phyloP scores from a whole-genome alignment of 164 flowering plant genomes.

The Stephania cephalantha region DNA sequence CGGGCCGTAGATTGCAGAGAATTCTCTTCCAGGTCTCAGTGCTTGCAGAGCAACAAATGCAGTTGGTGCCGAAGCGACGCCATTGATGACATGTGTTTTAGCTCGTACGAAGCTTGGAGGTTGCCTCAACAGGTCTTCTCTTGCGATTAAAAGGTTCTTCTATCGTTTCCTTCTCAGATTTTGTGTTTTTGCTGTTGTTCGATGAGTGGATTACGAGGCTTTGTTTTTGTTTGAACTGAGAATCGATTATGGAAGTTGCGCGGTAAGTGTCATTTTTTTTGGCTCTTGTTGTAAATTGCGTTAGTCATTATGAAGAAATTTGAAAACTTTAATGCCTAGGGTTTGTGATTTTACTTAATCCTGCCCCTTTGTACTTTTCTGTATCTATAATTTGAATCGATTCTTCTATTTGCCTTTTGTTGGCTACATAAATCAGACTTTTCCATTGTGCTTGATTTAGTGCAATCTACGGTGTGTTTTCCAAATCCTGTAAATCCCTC shows the following conservation, averaged over 20 bases:
- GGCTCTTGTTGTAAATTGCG: too few species aligned
- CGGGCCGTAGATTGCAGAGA: conserved; percentile 36
- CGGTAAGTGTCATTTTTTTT: too few species aligned
- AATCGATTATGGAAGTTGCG: not conserved
- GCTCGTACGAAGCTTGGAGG: conserved; percentile 49
- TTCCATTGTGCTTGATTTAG: too few species aligned
- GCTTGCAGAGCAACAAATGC: conserved; percentile 39
- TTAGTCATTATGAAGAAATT: too few species aligned
- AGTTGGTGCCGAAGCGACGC: conserved; percentile 60
- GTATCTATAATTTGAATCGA: too few species aligned
- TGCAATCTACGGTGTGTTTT: too few species aligned
- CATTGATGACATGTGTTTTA: conserved; percentile 59
- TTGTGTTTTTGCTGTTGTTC: not conserved
- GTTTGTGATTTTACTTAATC: too few species aligned
- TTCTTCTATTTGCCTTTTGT: too few species aligned
- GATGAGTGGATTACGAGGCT: conserved; percentile 1
- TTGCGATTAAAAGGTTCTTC: conserved; percentile 27
- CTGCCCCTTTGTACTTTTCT: too few species aligned
- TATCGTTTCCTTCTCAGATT: not conserved
- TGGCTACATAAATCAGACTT: too few species aligned
- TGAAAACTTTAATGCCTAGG: too few species aligned
- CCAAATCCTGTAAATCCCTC: too few species aligned
- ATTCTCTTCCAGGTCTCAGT: conserved; percentile 33
- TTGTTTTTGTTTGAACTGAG: conserved; percentile 4
- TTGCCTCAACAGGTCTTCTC: conserved; percentile 59